Evolutionary conservation across 495 filamentous ascomycete species (phyloP), one percentile per base, ranked within the genome.

Genomic region (Penicillium paxilli): DNA sequence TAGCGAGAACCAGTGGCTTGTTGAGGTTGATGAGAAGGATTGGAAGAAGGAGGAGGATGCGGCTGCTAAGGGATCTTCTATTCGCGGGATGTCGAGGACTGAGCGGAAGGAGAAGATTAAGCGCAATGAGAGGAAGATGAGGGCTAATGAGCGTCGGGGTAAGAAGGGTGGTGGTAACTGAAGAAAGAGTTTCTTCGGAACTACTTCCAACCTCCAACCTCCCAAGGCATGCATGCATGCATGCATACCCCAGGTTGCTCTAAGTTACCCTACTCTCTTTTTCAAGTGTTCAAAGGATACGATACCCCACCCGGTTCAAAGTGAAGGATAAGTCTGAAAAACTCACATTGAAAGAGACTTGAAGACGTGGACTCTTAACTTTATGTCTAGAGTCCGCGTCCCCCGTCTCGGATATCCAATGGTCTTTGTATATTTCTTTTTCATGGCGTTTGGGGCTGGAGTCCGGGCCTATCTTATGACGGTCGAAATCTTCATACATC

Each of bases 1-100:
- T 12, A 84, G 80, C 0, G 87, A 91, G 60, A 71, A 80, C 42
- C 82, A 91, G 59, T 94, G 92, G 87, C 77, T 96, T 63, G 91
- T 98, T 23, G 95, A 98, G 81, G 85, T 97, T 24, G 85, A 91
- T 64, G 83, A 87, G 73, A 85, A 87, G 71, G 77, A 81, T 53
- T 81, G 82, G 76, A 79, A 76, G 75, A 87, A 86, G 69, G 86
- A 86, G 68, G 77, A 75, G 53, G 67, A 72, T 25, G 74, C 74
- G 9, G 82, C 85, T 61, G 77, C 79, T 38, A 81, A 81, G 65
- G 85, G 85, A 42, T 77, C 78, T 55, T 78, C 71, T 28, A 78
- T 87, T 23, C 75, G 84, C 33, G 82, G 87, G 1, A 80, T 86
- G 66, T 82, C 80, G 45, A 70, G 85, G 45, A 68, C 83, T 30